Percentiles rank a stretch among this genome's conserved stretches.
These are phyloP conservation scores for Pseudocercospora musae DNA, from an alignment of 2,329 filamentous ascomycete genomes.

Conservation along the genomic window DNA sequence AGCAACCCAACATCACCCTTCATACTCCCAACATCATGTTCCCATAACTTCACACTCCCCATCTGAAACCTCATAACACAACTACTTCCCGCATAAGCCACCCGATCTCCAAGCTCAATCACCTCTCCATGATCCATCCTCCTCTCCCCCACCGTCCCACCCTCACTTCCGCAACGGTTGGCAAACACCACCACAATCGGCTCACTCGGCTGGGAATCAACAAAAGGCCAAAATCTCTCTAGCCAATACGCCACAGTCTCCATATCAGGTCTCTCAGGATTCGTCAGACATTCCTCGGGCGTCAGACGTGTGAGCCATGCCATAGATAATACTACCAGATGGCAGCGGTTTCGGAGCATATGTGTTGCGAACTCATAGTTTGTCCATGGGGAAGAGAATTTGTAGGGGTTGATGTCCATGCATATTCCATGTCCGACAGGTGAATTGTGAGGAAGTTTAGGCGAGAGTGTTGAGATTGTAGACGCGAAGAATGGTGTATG, in stretches of 20 bases:
- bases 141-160: conserved; percentile 20
- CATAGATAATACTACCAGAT: conserved; percentile 70
- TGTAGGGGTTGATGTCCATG: conserved; percentile 63
- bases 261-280: conserved; percentile 60
- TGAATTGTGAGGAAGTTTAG: conserved; percentile 37
- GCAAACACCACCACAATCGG: conserved; percentile 68
- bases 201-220: conserved; percentile 40
- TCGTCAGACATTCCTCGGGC: conserved; percentile 48
- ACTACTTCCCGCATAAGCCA: conserved; percentile 70
- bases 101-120: conserved; percentile 37
- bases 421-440: conserved; percentile 47
- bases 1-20: conserved; percentile 46
- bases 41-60: conserved; percentile 62
- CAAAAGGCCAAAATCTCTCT: conserved; percentile 62
- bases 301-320: conserved; percentile 66
- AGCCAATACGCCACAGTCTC: conserved; percentile 76
- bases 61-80: conserved; percentile 64
- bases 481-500: conserved; percentile 38
- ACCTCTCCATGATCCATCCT: conserved; percentile 32
- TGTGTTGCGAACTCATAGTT: conserved; percentile 59
- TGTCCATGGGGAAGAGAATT: conserved; percentile 56
- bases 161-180: conserved; percentile 67
- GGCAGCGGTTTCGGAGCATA: conserved; percentile 54
- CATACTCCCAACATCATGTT: conserved; percentile 44
- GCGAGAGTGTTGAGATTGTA: neutral